Evolutionary conservation across 192 early-diverging fungal species (phyloP), one percentile per base, ranked within the genome.

Genomic region (Mortierella claussenii): DNA sequence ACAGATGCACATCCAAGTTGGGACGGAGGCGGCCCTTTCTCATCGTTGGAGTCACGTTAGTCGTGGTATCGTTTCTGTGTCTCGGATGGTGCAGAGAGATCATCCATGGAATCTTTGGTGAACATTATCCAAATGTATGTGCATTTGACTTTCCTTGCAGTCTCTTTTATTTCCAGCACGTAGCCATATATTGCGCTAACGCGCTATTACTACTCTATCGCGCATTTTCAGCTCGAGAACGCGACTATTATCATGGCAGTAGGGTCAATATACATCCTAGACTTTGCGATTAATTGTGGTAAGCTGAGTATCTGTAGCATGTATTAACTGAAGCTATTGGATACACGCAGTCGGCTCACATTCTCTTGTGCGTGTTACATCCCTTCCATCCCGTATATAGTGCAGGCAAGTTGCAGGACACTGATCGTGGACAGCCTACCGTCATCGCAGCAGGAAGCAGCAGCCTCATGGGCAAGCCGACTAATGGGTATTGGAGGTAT

Each of bases 201-300:
- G 17, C 40, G 17, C 8, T 17, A 42, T n/a, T 58, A 26, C 45
- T 37, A 7, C 42, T 20, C 32, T 13, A n/a, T 37, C 10, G 44
- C 24, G 21, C 13, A 4, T 60, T 20, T 11, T 34, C 55, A 79
- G 76, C 27, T 66, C 30, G 42, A 49, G 21, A 56, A 46, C 7
- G 56, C 65, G 26, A 82, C 91, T 4, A 88, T 92, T 31, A 59
- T 85, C 28, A 68, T 93, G 48, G 95, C 94, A 15, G 91, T 98
- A 10, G 34, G 78, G 7, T 89, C 90, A 11, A 95, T 98, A 56
- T 98, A 96, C 70, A 59, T 92, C 11, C 80, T 99, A 21, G 97
- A 99, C 84, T 98, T 99, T 84, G 89, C 94, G 4, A 89, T 98
- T 46, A 98, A 98, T 69, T 88, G 87, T 44, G 86, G 86, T 87